These are phyloP conservation scores for Debaryomycetaceae sp. DNA, from an alignment of 1,139 yeast species.

Conservation along the genomic window DNA sequence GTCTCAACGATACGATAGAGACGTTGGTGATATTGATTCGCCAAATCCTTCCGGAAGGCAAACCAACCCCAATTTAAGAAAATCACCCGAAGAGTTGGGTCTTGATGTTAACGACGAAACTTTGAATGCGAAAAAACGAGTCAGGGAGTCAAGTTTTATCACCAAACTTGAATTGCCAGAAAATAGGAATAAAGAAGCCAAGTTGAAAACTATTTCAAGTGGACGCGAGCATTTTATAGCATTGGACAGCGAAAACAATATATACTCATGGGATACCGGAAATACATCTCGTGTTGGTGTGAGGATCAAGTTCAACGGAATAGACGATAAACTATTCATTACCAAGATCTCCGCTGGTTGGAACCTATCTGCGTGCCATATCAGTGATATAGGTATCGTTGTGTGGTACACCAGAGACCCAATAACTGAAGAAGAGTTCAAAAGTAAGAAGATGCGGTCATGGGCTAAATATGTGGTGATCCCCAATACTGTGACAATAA, in stretches of 20 bases:
- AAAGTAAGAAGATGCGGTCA: conserved; percentile 14
- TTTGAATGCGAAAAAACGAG: conserved; percentile 3
- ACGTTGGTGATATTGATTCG: conserved; percentile 1
- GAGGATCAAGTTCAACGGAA: conserved; percentile 36
- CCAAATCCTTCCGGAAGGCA: conserved; percentile 4
- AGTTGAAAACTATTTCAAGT: conserved; percentile 51
- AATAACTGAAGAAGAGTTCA: conserved; percentile 20
- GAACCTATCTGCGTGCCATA: conserved; percentile 55
- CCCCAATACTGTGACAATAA: conserved; percentile 39
- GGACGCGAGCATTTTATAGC: conserved; percentile 71
- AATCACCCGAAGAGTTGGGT: conserved; percentile 19
- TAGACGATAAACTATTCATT: conserved; percentile 7
- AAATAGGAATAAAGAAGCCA: conserved; percentile 12
- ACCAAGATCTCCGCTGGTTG: conserved; percentile 66
- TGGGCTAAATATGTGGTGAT: conserved; percentile 40
- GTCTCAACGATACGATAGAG: conserved; percentile 7
- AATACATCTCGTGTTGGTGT: conserved; percentile 44
- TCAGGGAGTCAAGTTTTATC: conserved; percentile 28
- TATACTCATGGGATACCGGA: conserved; percentile 67
- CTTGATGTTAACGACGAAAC: conserved; percentile 8
- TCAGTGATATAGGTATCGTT: conserved; percentile 52
- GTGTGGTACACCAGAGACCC: conserved; percentile 55
- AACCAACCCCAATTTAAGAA: conserved; percentile 17
- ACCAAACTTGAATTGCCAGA: conserved; percentile 26
- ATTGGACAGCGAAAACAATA: conserved; percentile 45